These are phyloP conservation scores for Botrytis porri DNA, from an alignment of 2,329 filamentous ascomycete species.

Conservation along the genomic window DNA sequence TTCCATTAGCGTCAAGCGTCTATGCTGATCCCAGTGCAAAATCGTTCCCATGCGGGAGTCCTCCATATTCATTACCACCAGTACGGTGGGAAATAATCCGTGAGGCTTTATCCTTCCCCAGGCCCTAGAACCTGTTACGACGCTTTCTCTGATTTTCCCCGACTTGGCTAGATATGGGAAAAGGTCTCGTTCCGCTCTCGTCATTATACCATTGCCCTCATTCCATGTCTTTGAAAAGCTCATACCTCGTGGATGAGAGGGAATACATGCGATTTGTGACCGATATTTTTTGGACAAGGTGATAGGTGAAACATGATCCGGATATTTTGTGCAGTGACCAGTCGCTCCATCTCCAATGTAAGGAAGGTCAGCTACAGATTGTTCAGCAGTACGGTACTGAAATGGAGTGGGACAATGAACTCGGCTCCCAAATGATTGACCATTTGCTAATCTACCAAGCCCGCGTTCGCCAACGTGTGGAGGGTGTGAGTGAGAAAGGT, in stretches of 20 bases:
- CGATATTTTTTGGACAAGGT: conserved; percentile 37
- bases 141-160: conserved; percentile 26
- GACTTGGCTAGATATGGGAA: conserved; percentile 40
- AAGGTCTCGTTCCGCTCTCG: conserved; percentile 40
- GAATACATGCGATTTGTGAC: conserved; percentile 54
- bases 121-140: conserved; percentile 32
- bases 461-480: conserved; percentile 35
- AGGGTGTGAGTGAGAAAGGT: conserved; percentile 62
- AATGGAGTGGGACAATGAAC: conserved; percentile 57
- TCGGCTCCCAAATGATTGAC: conserved; percentile 56
- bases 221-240: conserved; percentile 49
- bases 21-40: conserved; percentile 65
- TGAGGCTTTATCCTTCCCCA: conserved; percentile 54
- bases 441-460: conserved; percentile 59
- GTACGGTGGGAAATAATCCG: conserved; percentile 59
- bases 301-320: conserved; percentile 59
- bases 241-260: conserved; percentile 55
- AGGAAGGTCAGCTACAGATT: conserved; percentile 61
- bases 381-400: conserved; percentile 49
- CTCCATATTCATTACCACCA: conserved; percentile 49
- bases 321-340: conserved; percentile 60
- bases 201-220: conserved; percentile 41
- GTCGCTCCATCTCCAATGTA: conserved; percentile 58
- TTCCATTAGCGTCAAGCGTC: conserved; percentile 64
- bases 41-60: conserved; percentile 55